These are phyloP conservation scores for Agapanthus africanus DNA, from an alignment of 106 monocot genomes.

Conservation along the genomic window DNA sequence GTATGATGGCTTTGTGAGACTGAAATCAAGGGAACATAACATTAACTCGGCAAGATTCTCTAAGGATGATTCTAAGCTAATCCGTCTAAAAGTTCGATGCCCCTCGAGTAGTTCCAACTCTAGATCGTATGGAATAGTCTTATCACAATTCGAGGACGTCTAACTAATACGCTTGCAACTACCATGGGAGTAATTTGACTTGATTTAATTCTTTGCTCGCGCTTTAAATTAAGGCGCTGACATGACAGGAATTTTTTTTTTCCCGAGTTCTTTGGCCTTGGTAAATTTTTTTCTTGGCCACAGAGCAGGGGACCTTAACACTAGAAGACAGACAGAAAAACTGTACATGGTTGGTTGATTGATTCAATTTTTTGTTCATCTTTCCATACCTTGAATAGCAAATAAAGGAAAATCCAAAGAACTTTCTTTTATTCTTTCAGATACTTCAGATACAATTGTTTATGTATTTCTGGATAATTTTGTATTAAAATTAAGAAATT, in stretches of 20 bases:
- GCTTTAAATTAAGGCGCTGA: not conserved
- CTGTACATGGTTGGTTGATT: not conserved
- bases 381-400: not conserved
- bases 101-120: slow-evolving; percentile 6
- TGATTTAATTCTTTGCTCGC: not conserved
- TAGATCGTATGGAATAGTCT: not conserved
- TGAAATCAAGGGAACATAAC: not conserved
- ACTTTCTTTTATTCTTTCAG: not conserved
- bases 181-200: not conserved
- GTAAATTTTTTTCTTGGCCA: not conserved
- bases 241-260: slow-evolving; percentile 8
- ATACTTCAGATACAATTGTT: no score
- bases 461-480: no score
- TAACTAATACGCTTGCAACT: not conserved
- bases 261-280: not conserved
- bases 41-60: not conserved
- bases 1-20: not conserved
- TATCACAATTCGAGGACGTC: not conserved
- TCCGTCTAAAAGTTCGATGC: not conserved
- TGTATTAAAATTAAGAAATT: no score
- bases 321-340: not conserved
- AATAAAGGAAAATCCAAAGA: not conserved
- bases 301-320: not conserved
- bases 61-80: not conserved
- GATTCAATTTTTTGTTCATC: not conserved